These are phyloP conservation scores for Actinomortierella ambigua DNA, from an alignment of 371 early-diverging fungal genomes.

Conservation along the genomic window DNA sequence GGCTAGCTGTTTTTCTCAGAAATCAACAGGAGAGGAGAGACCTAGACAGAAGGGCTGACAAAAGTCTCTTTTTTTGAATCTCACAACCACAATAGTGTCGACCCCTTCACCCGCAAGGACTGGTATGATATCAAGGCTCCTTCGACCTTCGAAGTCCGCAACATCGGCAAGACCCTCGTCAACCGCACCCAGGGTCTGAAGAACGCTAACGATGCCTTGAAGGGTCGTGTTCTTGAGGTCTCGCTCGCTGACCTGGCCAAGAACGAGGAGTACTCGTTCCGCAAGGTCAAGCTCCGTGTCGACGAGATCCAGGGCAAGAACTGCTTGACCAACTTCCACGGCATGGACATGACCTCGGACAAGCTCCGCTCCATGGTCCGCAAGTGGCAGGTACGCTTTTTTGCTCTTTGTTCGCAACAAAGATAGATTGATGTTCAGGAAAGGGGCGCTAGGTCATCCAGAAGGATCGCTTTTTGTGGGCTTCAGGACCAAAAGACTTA, in stretches of 20 bases:
- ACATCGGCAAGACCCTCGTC: constrained; percentile 98
- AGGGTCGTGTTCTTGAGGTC: constrained; percentile 98
- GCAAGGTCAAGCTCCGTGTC: constrained; percentile 98
- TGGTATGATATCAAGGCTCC: constrained; percentile 99
- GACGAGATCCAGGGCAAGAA: constrained; percentile 99
- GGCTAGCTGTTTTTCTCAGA: too few relatives aligned
- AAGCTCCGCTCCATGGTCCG: constrained; percentile 99
- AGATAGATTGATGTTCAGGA: too few relatives aligned
- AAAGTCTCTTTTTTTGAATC: constrained; percentile 8
- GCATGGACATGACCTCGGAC: constrained; percentile 99
- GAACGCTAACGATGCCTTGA: constrained; percentile 96
- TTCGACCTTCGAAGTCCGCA: constrained; percentile 91
- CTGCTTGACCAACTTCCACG: constrained; percentile 99
- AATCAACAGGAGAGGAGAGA: neutral
- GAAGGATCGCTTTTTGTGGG: too few relatives aligned
- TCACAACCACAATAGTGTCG: constrained; percentile 45
- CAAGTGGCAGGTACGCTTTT: constrained; percentile 93
- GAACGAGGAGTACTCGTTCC: constrained; percentile 94
- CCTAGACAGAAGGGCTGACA: neutral
- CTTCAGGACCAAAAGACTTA: too few relatives aligned
- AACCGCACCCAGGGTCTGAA: constrained; percentile 99
- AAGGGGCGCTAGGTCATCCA: too few relatives aligned
- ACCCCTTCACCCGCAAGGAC: constrained; percentile 91
- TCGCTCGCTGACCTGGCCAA: constrained; percentile 98
- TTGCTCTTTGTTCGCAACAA: neutral